These are phyloP conservation scores for Microcos paniculata DNA, from an alignment of 345 rosid species.

Conservation along the genomic window DNA sequence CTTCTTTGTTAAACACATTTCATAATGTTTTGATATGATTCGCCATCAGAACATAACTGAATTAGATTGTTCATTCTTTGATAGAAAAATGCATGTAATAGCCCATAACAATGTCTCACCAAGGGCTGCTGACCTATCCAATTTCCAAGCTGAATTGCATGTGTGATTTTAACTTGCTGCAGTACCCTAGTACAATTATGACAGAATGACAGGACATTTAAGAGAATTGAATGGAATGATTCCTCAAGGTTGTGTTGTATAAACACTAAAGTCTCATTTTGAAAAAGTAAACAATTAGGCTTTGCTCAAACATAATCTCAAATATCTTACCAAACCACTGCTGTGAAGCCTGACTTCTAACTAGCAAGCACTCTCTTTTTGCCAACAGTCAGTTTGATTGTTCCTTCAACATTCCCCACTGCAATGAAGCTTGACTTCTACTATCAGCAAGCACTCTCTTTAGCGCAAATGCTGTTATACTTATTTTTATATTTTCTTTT, in stretches of 20 bases:
- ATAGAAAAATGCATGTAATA: background rate
- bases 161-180: background rate
- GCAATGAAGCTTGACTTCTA: too few species aligned
- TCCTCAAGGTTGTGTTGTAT: background rate
- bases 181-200: background rate
- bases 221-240: background rate
- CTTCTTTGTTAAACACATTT: background rate
- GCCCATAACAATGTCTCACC: background rate
- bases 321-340: background rate
- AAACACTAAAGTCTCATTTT: background rate
- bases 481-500: slow-evolving; percentile 11
- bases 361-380: background rate
- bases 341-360: background rate
- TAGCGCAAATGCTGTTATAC: background rate
- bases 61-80: background rate
- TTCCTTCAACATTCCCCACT: background rate
- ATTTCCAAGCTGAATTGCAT: background rate
- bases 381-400: background rate
- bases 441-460: too few species aligned
- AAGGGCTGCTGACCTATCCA: background rate
- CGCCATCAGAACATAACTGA: background rate
- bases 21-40: background rate
- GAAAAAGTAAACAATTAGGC: background rate
- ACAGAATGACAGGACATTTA: background rate
- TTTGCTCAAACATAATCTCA: background rate